Evolutionary conservation across 371 early-diverging fungal species (phyloP), one percentile per base, ranked within the genome.

Genomic region (Mortierella sp.): DNA sequence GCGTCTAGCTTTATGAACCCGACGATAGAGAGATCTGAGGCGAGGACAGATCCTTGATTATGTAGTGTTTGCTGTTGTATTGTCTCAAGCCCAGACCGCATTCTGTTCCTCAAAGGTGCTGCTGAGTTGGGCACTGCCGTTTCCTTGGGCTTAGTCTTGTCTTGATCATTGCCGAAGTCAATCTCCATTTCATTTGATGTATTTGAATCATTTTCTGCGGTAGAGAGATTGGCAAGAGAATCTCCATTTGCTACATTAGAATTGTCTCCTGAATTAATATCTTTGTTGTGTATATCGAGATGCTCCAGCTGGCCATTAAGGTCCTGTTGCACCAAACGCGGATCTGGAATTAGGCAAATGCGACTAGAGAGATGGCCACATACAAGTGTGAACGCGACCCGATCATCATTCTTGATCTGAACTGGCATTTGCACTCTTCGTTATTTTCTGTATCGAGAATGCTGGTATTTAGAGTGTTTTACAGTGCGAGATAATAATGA

Each of bases 281-380:
- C 55, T 24, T 64, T 55, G 60, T 37, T 49, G 43, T 45, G 20
- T 10, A 57, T 30, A 35, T 51, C 61, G 9, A 39, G 52, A 62
- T 72, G 64, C 47, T 72, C 32, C 3, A 35, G 58, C 20, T 52
- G 58, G 8, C 16, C 26, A 39, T 67, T 40, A 1, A 45, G 37
- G 24, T 37, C 67, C 24, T 60, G 47, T 0, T 22, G 37, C 4
- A 24, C 20, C 30, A 58, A 57, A 24, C 63, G 70, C 22, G 83
- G 83, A 58, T 81, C 76, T 2, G 83, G 83, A 60, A 62, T 37
- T 20, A 81, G 68, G 26, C 43, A 14, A 40, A 81, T 68, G 52
- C 66, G 76, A 12, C 73, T 75, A 32, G 83, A 72, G 55, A 81
- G 76, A 70, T 81, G 83, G 12, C 83, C 83, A 26, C 83, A 81